Evolutionary conservation across 2,329 filamentous ascomycete genomes (phyloP).

Genomic region (Annulohypoxylon truncatum): DNA sequence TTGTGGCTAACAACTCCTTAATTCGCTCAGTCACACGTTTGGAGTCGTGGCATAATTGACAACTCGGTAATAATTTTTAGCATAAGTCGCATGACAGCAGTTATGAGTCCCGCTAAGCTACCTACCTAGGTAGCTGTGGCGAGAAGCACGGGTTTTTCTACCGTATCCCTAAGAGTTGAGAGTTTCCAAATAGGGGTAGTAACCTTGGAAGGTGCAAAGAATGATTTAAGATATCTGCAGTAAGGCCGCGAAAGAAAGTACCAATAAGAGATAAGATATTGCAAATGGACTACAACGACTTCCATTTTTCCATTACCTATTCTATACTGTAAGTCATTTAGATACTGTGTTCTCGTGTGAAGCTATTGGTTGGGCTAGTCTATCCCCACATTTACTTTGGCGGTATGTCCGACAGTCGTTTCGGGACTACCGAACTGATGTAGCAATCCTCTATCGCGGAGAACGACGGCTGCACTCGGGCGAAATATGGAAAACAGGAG

Average conservation of each 20-base stretch:
- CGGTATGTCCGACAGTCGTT: neutral
- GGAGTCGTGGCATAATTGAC: constrained; percentile 74
- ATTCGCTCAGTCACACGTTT: constrained; percentile 68
- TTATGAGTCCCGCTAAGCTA: constrained; percentile 73
- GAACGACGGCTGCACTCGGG: neutral
- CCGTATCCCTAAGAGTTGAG: neutral
- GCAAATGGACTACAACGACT: too few relatives aligned
- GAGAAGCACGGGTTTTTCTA: constrained; percentile 47
- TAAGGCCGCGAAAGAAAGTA: neutral
- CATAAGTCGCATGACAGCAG: constrained; percentile 72
- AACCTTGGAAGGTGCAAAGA: neutral
- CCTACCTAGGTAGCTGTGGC: too few relatives aligned
- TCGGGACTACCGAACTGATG: neutral
- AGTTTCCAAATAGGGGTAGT: too few relatives aligned
- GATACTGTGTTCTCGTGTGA: neutral
- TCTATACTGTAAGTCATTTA: neutral
- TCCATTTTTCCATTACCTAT: too few relatives aligned
- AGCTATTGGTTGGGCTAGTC: neutral
- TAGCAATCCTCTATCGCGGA: neutral
- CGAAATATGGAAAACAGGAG: neutral
- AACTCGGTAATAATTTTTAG: constrained; percentile 72
- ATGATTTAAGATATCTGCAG: neutral
- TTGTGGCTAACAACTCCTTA: constrained; percentile 59
- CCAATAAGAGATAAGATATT: too few relatives aligned
- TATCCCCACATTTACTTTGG: neutral